phyloP scores from a whole-genome alignment of 2,329 filamentous ascomycete species.

The Hypomyces perniciosus region DNA sequence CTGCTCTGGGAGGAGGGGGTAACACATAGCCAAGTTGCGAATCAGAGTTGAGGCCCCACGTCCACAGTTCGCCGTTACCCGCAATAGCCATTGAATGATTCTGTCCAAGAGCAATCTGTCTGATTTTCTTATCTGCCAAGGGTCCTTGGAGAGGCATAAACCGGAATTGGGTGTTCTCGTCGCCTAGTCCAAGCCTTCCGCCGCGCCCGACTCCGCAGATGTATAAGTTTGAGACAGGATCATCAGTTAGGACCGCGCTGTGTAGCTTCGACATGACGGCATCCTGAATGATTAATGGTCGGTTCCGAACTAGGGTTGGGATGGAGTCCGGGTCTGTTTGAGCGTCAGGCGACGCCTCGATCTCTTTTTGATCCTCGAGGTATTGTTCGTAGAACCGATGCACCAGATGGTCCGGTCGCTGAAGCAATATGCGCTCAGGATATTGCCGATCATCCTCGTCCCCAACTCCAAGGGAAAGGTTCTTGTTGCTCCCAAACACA shows the following conservation, averaged over 20 bases:
- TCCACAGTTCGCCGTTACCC: conserved; percentile 83
- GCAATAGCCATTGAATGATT: conserved; percentile 86
- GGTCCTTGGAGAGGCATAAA: conserved; percentile 78
- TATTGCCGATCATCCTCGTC: conserved; percentile 93
- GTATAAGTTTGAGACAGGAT: conserved; percentile 85
- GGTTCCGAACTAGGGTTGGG: conserved; percentile 65
- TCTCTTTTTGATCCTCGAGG: conserved; percentile 39
- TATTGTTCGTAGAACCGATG: conserved; percentile 67
- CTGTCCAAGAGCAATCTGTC: conserved; percentile 77
- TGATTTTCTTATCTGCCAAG: conserved; percentile 66
- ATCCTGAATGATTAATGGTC: conserved; percentile 70
- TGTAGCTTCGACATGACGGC: conserved; percentile 87
- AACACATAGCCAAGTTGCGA: conserved; percentile 83
- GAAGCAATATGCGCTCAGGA: conserved; percentile 74
- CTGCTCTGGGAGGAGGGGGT: conserved; percentile 57
- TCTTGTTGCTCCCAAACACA: conserved; percentile 94
- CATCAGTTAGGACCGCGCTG: conserved; percentile 79
- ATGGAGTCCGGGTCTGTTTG: conserved; percentile 46
- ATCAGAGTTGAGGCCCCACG: conserved; percentile 84
- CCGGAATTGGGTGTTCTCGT: conserved; percentile 82
- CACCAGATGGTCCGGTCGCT: conserved; percentile 71
- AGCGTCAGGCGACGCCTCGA: conserved; percentile 20
- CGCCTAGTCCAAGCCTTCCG: conserved; percentile 80
- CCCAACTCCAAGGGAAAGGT: conserved; percentile 85
- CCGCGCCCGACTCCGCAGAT: conserved; percentile 88